Base-by-base conservation (phyloP, 148 eudicot genomes). In the Fagopyrum esculentum region DNA sequence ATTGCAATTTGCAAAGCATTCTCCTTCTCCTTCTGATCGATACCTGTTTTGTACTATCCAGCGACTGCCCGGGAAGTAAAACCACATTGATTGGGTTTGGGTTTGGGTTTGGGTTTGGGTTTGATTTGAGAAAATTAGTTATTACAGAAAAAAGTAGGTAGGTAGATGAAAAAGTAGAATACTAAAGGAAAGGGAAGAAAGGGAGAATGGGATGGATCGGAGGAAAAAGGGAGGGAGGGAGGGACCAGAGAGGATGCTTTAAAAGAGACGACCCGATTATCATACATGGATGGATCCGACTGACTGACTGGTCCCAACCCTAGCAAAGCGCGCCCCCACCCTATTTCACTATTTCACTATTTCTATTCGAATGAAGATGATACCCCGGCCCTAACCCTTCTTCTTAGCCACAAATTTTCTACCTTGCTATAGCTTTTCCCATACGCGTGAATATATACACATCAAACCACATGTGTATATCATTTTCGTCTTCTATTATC, bases 361-460 rank as follows among this genome's bases (percentile, higher is more conserved):
- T 12, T 48, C 51, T 48, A 48, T 48, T 48, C 51, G 10, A 48
- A 61, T 61, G 68, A 61, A 29, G 68, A 22, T 10, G 68, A 61
- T 61, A 29, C 12, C 15, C 68, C n/a, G n/a, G n/a, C n/a, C n/a
- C 26, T 22, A 22, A 61, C 43, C 68, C 30, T 43, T 29, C 26
- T 22, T 15, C 2, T 61, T 60, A 17, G 55, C 55, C 55, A 2
- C 54, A 51, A 29, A 59, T 59, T 61, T 61, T 15, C 46, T 66
- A 40, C 46, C 12, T 15, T 66, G 35, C 71, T 43, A 9, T 66
- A 40, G 71, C 71, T 66, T 66, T 66, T 15, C 0, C 46, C 30
- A 40, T 66, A 66, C 71, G 71, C 71, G 71, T 66, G 71, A 66
- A 11, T 40, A 49, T 49, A 49, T 49, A 9, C 52, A 49, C 52